A percentile compares a stretch with the other conserved stretches of the same genome.
These are phyloP conservation scores for Rhynchospora pubera DNA, from an alignment of 176 grass and related monocot genomes.

Conservation along the genomic window DNA sequence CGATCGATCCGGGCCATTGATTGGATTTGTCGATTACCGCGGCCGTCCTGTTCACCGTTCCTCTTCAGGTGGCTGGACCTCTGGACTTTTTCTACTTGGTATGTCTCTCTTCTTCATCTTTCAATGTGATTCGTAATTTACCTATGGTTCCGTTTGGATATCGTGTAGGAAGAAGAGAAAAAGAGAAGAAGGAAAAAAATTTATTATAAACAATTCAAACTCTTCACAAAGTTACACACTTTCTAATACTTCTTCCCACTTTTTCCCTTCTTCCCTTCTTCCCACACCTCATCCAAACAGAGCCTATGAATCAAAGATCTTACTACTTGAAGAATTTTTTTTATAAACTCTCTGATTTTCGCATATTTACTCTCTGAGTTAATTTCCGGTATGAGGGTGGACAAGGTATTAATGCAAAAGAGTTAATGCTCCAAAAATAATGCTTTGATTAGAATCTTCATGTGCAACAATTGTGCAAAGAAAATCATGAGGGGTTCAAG, in stretches of 20 bases:
- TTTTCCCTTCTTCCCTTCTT: no score
- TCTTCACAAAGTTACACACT: no score
- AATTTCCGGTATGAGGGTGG: background rate
- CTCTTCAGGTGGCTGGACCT: constrained; percentile 43
- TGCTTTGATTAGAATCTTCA: background rate
- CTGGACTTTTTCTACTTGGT: constrained; percentile 34
- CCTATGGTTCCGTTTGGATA: no score
- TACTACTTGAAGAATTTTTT: background rate
- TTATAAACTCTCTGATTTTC: background rate
- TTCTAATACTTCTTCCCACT: no score
- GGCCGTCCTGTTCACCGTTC: constrained; percentile 25
- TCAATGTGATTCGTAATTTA: background rate
- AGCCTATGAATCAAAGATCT: no score
- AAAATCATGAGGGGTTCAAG: no score
- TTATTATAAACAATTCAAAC: no score
- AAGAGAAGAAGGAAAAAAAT: no score
- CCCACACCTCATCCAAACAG: no score
- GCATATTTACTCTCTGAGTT: background rate
- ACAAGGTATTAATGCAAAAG: background rate
- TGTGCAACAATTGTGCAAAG: no score
- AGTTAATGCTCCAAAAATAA: background rate
- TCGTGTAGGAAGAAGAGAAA: no score
- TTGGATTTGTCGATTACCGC: constrained; percentile 38
- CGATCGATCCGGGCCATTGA: constrained; percentile 6
- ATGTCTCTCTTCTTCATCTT: background rate